phyloP scores from a whole-genome alignment of 164 flowering plant genomes.

The Saururus chinensis region DNA sequence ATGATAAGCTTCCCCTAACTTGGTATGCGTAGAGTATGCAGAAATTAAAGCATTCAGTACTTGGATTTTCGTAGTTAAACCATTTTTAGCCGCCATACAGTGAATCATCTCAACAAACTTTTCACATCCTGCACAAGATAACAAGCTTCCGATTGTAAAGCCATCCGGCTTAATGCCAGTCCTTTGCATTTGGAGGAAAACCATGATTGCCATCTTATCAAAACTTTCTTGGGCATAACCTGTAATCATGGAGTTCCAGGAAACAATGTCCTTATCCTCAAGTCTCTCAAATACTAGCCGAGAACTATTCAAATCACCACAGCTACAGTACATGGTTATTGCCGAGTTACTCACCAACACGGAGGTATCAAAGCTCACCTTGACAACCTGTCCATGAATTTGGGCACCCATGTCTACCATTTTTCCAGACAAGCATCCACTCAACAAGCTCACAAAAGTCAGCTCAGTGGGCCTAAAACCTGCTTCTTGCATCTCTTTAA shows the following conservation, averaged over 20 bases:
- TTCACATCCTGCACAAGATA: conserved; percentile 29
- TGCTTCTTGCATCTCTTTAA: conserved; percentile 34
- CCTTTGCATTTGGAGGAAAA: conserved; percentile 45
- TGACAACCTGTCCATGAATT: conserved; percentile 42
- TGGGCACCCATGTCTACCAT: conserved; percentile 24
- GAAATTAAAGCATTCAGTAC: conserved; percentile 60
- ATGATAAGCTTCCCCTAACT: conserved; percentile 27
- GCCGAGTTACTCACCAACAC: conserved; percentile 56
- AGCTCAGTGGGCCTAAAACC: conserved; percentile 43
- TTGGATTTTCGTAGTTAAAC: conserved; percentile 33
- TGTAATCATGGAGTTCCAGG: conserved; percentile 40
- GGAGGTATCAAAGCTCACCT: conserved; percentile 34
- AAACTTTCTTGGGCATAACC: conserved; percentile 32
- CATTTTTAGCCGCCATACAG: conserved; percentile 31
- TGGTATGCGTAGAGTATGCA: conserved; percentile 37
- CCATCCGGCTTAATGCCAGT: conserved; percentile 47
- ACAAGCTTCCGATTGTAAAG: conserved; percentile 56
- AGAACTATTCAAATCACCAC: conserved; percentile 24
- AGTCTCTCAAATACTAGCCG: conserved; percentile 10
- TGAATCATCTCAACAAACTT: conserved; percentile 38
- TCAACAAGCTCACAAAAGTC: conserved; percentile 55
- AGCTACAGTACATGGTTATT: conserved; percentile 32
- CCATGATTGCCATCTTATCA: conserved; percentile 22
- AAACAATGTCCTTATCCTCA: conserved; percentile 15
- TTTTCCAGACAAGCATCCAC: conserved; percentile 29